Evolutionary conservation across 345 rosid species (phyloP), one percentile per base, ranked within the genome.

Genomic region (Rhodomyrtus tomentosa): DNA sequence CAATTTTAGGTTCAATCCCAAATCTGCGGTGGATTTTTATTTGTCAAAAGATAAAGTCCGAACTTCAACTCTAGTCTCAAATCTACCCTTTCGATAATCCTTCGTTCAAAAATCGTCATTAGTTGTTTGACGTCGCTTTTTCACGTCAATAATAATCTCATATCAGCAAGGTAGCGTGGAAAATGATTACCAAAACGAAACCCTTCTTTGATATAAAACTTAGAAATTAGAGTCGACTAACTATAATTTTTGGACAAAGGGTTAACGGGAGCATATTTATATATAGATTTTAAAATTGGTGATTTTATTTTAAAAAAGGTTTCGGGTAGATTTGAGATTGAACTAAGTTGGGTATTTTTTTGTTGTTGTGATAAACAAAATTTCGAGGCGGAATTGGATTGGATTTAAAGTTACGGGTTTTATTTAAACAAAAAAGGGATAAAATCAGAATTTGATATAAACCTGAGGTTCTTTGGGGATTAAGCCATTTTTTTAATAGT

Each of bases 361-460:
- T 12, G 10, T 25, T 7, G 1, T 2, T 56, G 14, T 29, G 73
- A 59, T 38, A 59, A 14, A 16, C 10, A 27, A 59, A 59, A 27
- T 20, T 14, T 27, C 10, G 4, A 20, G 72, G 29, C 2, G 2
- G 38, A 59, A 13, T 14, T 27, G 38, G 21, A 59, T 27, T 14
- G 72, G 5, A 58, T 4, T 2, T 58, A 32, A 13, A 3, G 24
- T 22, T 22, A 54, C 5, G 25, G 25, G 55, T 22, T 8, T n/a
- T n/a, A 12, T 58, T 58, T 13, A 21, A 53, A 54, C 7, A 54
- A 14, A 14, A 16, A 50, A 15, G 5, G 29, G 40, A 29, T 0
- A 15, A 0, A 27, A 29, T 29, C 14, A 18, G 7, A 29, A 59
- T 29, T 15, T 9, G 5, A 59, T 8, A 0, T 59, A 14, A 15